These are phyloP conservation scores for Globisporangium megalacanthum DNA, from an alignment of 352 stramenopile species.

Conservation along the genomic window DNA sequence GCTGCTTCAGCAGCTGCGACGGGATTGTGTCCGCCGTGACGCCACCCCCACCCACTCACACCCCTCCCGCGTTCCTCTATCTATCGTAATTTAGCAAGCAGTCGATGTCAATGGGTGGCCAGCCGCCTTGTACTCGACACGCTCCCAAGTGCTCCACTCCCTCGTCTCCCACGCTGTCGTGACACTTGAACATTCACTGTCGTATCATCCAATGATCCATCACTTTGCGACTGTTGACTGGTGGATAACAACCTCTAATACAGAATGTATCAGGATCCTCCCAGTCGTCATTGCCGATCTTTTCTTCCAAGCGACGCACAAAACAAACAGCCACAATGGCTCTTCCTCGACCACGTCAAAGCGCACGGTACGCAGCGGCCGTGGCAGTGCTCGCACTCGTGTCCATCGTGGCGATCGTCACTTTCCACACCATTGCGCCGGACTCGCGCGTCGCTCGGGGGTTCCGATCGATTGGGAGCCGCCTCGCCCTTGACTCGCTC, in stretches of 20 bases:
- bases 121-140: neutral
- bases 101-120: neutral
- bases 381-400: neutral
- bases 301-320: too few species aligned
- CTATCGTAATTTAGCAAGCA: slow-evolving; percentile 5
- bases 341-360: too few species aligned
- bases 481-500: neutral
- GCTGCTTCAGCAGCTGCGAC: neutral
- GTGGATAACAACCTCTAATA: too few species aligned
- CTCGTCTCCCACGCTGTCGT: too few species aligned
- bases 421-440: neutral
- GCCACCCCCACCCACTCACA: neutral
- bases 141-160: too few species aligned
- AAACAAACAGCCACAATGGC: too few species aligned
- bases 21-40: neutral
- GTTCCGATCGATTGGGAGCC: neutral
- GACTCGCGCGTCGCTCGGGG: slow-evolving; percentile 1
- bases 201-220: too few species aligned
- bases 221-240: too few species aligned
- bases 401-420: slow-evolving; percentile 1
- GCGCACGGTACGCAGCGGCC: neutral
- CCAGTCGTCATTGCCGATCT: too few species aligned
- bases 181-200: too few species aligned
- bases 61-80: neutral
- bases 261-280: too few species aligned